Percentiles rank a stretch among this genome's conserved stretches.
Evolutionary conservation across 129 eudicot species (phyloP).

Genomic region (Lactuca sativa): DNA sequence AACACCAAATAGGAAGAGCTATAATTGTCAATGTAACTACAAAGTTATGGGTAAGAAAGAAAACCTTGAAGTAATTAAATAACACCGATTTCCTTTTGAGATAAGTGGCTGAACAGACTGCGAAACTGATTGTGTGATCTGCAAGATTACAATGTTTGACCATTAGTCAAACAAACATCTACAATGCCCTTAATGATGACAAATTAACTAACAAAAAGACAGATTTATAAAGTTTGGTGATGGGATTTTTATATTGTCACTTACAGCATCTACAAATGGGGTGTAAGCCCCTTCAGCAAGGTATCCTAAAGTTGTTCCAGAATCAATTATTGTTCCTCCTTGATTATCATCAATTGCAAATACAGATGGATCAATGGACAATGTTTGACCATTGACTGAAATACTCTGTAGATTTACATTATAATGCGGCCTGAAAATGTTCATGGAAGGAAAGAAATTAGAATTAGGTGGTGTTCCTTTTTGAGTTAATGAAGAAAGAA

Average conservation of each 20-base stretch:
- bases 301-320: slow-evolving; percentile 97
- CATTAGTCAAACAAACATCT: slow-evolving; percentile 20
- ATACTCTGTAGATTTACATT: slow-evolving; percentile 79
- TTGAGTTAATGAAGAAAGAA: slow-evolving; percentile 12
- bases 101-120: slow-evolving; percentile 64
- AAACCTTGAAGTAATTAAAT: slow-evolving; percentile 71
- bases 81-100: slow-evolving; percentile 76
- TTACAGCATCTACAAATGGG: slow-evolving; percentile 77
- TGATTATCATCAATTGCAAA: slow-evolving; percentile 66
- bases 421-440: slow-evolving; percentile 85
- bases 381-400: slow-evolving; percentile 73
- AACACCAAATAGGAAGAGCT: neutral
- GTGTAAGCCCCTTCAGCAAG: slow-evolving; percentile 79
- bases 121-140: slow-evolving; percentile 68
- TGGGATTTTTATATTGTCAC: slow-evolving; percentile 22
- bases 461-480: neutral
- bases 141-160: slow-evolving; percentile 27
- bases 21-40: slow-evolving; percentile 11
- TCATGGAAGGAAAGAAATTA: neutral
- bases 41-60: slow-evolving; percentile 4
- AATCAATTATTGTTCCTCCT: slow-evolving; percentile 97
- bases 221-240: neutral
- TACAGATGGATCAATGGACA: slow-evolving; percentile 63
- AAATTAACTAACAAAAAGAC: neutral
- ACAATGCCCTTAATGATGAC: neutral